Base-by-base conservation (phyloP, 257 asterid species). In the Solanum acaule region DNA sequence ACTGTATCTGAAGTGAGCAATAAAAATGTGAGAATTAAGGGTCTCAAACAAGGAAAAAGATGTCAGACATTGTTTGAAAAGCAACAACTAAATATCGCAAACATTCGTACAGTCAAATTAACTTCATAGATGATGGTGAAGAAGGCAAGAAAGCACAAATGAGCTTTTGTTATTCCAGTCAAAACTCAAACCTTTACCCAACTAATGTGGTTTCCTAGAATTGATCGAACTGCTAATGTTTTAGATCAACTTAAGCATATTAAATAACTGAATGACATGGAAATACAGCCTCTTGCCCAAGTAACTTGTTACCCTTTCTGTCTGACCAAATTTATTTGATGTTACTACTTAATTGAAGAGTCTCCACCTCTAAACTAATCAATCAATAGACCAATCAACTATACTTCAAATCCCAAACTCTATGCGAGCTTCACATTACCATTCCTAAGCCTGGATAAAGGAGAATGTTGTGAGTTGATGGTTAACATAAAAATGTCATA, bases 1-100 rank as follows among this genome's bases (percentile, higher is more conserved):
- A 76, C 89, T 87, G 33, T 91, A 92, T 76, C 97, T 94, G 93
- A 90, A 93, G 27, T 33, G 67, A 72, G 84, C 27, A 31, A 79
- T 75, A 73, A 87, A 89, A 16, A 81, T 42, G 73, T n/a, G 68
- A 84, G 16, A 61, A 44, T 61, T 35, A 31, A 40, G 86, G 56
- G 61, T 42, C 31, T 87, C 18, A 73, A 34, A 56, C 86, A n/a
- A 77, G 83, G 6, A 78, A 63, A 42, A 86, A 16, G 76, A 61
- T n/a, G n/a, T 46, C 42, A 10, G 61, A 14, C 37, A 78, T 44
- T 84, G 52, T 75, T 18, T 72, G 29, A 25, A 34, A 63, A 79
- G 56, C 78, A 59, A 75, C 84, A 27, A 65, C 13, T 71, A 46
- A 89, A 37, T 22, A 4, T 71, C 38, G 3, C 44, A 22, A 6